These are phyloP conservation scores for Loxodes magnus DNA, from an alignment of 73 alveolate genomes.

Conservation along the genomic window DNA sequence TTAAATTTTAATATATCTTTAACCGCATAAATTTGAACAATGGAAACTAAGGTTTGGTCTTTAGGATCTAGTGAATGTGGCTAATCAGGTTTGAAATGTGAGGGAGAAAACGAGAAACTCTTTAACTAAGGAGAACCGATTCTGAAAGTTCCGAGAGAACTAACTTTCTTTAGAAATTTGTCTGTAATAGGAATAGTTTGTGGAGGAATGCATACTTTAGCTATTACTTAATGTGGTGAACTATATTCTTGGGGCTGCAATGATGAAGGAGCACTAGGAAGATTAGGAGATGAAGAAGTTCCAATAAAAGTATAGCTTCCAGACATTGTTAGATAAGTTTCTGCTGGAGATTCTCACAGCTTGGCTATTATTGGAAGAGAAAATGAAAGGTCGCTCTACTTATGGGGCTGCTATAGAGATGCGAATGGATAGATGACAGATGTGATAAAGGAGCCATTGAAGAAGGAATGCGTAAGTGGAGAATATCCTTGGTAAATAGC, in stretches of 20 bases:
- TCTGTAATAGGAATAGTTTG: too few relatives aligned
- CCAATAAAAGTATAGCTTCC: constrained; percentile 17
- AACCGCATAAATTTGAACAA: too few relatives aligned
- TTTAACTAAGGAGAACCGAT: too few relatives aligned
- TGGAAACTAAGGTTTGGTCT: too few relatives aligned
- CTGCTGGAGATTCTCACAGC: constrained; percentile 48
- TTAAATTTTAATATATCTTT: too few relatives aligned
- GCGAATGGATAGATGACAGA: constrained; percentile 31
- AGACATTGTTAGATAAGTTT: constrained; percentile 20
- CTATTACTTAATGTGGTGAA: constrained; percentile 31
- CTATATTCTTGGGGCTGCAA: constrained; percentile 64
- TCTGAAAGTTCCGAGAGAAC: too few relatives aligned
- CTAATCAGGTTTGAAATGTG: too few relatives aligned
- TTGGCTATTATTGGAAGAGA: constrained; percentile 35
- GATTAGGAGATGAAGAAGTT: constrained; percentile 13
- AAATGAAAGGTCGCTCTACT: constrained; percentile 20
- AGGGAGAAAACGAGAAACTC: too few relatives aligned
- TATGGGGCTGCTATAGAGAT: constrained; percentile 45
- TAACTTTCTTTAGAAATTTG: too few relatives aligned
- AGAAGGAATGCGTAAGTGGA: constrained; percentile 4
- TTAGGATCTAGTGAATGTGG: too few relatives aligned
- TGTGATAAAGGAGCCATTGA: constrained; percentile 14
- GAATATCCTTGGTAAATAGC: constrained; percentile 12
- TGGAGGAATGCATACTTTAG: constrained; percentile 58
- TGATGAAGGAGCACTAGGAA: constrained; percentile 69